Evolutionary conservation across 2,329 filamentous ascomycete genomes (phyloP).

Genomic region (Trichoderma sp.): DNA sequence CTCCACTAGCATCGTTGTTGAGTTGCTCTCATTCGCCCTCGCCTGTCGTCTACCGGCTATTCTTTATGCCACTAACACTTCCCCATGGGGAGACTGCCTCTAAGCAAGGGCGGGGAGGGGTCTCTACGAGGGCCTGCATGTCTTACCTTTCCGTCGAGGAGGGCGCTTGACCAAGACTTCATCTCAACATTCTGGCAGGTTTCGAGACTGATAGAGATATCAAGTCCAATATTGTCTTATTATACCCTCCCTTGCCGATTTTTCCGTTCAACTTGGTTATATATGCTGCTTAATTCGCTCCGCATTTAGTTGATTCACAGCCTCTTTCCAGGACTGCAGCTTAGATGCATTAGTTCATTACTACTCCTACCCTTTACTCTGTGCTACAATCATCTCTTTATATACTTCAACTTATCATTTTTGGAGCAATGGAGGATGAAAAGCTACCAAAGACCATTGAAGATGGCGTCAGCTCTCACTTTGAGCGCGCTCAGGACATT

Average conservation of each 20-base stretch:
- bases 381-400: neutral
- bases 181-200: neutral
- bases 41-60: conserved; percentile 21
- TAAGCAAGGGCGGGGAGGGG: conserved; percentile 16
- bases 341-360: neutral
- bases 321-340: neutral
- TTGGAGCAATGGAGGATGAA: conserved; percentile 2
- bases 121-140: neutral
- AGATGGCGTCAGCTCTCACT: conserved; percentile 12
- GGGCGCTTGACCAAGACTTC: neutral
- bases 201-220: neutral
- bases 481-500: conserved; percentile 2
- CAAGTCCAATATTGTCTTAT: neutral
- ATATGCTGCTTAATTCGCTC: conserved; percentile 2
- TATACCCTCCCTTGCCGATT: neutral
- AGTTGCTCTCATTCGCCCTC: neutral
- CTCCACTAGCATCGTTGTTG: neutral
- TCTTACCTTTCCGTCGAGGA: neutral
- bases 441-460: conserved; percentile 13
- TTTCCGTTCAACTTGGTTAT: neutral
- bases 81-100: conserved; percentile 6
- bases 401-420: neutral
- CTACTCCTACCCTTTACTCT: neutral
- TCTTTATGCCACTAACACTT: conserved; percentile 1
- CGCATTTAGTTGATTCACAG: neutral